Evolutionary conservation across 2,329 filamentous ascomycete genomes (phyloP).

Genomic region (Pseudogymnoascus pannorum): DNA sequence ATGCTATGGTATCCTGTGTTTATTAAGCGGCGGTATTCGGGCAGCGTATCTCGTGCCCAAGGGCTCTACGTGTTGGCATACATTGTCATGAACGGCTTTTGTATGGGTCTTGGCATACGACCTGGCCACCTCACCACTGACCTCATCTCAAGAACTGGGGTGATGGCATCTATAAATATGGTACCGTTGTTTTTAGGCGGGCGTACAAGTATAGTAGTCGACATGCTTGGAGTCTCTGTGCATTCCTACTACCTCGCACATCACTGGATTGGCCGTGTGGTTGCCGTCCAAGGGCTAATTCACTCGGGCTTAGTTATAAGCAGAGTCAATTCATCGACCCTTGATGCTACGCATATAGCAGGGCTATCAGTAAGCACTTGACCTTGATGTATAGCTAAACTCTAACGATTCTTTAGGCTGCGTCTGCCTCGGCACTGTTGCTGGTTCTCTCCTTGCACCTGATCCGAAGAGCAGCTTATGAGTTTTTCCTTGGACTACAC

Average conservation of each 20-base stretch:
- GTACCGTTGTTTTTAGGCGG: slow-evolving; percentile 19
- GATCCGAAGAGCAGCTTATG: neutral
- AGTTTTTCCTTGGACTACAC: neutral
- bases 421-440: neutral
- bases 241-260: slow-evolving; percentile 16
- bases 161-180: slow-evolving; percentile 18
- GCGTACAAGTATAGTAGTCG: slow-evolving; percentile 12
- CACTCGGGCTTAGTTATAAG: slow-evolving; percentile 12
- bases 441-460: neutral
- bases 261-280: slow-evolving; percentile 18
- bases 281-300: slow-evolving; percentile 14
- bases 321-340: neutral
- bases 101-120: slow-evolving; percentile 11
- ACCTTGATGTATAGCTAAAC: neutral
- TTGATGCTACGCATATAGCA: neutral
- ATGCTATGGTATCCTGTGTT: neutral
- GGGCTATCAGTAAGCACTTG: neutral
- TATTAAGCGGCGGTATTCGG: neutral
- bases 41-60: neutral
- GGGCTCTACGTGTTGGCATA: slow-evolving; percentile 4
- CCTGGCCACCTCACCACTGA: slow-evolving; percentile 7
- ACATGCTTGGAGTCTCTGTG: slow-evolving; percentile 15
- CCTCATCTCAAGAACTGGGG: slow-evolving; percentile 12
- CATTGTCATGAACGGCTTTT: slow-evolving; percentile 14
- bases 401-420: neutral